Percentiles rank a stretch among this genome's conserved stretches.
Conservation (phyloP, 257 asterid genomes). For the Oldenlandia corymbosa region DNA sequence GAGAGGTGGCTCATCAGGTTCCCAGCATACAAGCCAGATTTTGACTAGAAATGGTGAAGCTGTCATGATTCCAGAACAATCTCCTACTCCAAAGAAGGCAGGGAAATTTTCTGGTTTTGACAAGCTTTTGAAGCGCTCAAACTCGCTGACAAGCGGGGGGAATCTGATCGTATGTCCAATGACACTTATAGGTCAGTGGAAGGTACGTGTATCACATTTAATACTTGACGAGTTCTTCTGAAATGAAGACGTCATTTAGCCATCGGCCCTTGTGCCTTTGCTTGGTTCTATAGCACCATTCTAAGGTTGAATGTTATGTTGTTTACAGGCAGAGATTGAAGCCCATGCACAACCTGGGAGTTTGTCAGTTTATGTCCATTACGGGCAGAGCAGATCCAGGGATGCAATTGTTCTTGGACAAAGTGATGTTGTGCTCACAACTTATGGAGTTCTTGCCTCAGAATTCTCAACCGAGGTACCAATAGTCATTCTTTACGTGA, state of each 20-base stretch:
- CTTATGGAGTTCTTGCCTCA: conserved; percentile 90
- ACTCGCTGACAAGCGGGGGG: conserved; percentile 59
- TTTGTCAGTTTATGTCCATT: conserved; percentile 74
- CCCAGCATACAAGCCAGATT: conserved; percentile 37
- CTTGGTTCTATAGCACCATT: conserved; percentile 7
- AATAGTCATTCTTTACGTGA: conserved; percentile 15
- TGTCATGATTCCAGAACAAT: conserved; percentile 33
- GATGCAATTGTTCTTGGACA: conserved; percentile 71
- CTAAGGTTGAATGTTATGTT: conserved; percentile 24
- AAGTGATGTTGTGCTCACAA: conserved; percentile 78
- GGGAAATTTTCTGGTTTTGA: conserved; percentile 53
- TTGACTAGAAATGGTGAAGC: conserved; percentile 38
- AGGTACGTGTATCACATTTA: conserved; percentile 43
- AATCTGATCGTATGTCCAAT: conserved; percentile 89
- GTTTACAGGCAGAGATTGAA: conserved; percentile 76
- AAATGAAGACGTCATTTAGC: background rate
- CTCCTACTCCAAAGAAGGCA: conserved; percentile 48
- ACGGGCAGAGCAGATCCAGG: conserved; percentile 88
- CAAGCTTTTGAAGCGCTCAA: conserved; percentile 54
- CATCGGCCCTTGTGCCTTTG: conserved; percentile 2
- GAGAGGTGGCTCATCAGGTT: conserved; percentile 49
- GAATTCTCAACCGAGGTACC: conserved; percentile 82
- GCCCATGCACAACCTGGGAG: conserved; percentile 76
- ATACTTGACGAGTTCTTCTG: conserved; percentile 17
- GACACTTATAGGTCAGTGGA: conserved; percentile 98